A percentile compares a stretch with the other conserved stretches of the same genome.
phyloP scores from a whole-genome alignment of 441 rosid species.

The California macrophylla region DNA sequence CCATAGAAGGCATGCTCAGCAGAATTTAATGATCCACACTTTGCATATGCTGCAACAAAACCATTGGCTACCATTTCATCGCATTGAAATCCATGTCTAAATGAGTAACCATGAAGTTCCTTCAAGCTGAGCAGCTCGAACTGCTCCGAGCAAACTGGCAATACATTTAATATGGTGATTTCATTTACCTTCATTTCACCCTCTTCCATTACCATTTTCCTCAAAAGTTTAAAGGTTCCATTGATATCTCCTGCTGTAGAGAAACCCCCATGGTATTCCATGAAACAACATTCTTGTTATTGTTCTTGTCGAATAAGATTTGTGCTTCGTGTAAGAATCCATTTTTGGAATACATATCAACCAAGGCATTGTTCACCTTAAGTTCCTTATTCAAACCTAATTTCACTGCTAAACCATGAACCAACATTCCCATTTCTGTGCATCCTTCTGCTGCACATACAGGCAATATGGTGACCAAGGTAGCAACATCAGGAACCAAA shows the following conservation, averaged over 20 bases:
- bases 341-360: slow-evolving; percentile 54
- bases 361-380: slow-evolving; percentile 46
- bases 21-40: slow-evolving; percentile 35
- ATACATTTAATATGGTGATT: slow-evolving; percentile 43
- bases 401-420: slow-evolving; percentile 54
- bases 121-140: slow-evolving; percentile 35
- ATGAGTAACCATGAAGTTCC: slow-evolving; percentile 52
- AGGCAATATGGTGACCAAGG: slow-evolving; percentile 44
- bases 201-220: slow-evolving; percentile 34
- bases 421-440: slow-evolving; percentile 30
- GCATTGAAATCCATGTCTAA: slow-evolving; percentile 35
- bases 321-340: slow-evolving; percentile 38
- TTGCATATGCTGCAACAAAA: slow-evolving; percentile 49
- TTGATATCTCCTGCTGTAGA: slow-evolving; percentile 29
- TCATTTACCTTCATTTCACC: slow-evolving; percentile 28
- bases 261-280: slow-evolving; percentile 54
- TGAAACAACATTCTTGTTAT: slow-evolving; percentile 41
- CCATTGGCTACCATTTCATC: slow-evolving; percentile 46
- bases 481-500: slow-evolving; percentile 43
- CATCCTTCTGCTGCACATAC: slow-evolving; percentile 40
- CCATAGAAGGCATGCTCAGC: slow-evolving; percentile 36
- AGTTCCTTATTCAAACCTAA: slow-evolving; percentile 36
- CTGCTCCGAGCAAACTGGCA: slow-evolving; percentile 33
- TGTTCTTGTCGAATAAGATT: slow-evolving; percentile 31
- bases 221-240: slow-evolving; percentile 31